Evolutionary conservation across 129 eudicot genomes (phyloP).

Genomic region (Flaveria robusta): DNA sequence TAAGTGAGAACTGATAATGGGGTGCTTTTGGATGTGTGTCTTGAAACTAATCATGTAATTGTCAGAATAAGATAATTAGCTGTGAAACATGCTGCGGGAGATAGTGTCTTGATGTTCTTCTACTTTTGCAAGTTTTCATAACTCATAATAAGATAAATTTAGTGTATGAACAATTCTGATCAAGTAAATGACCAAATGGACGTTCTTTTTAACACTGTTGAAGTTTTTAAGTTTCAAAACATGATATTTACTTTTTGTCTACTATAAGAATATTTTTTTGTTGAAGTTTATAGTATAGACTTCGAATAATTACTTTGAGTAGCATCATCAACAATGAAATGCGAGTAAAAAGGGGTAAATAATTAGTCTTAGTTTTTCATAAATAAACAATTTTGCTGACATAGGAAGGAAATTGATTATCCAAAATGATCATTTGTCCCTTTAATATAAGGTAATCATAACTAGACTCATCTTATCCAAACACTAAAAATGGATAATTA

Average conservation of each 20-base stretch:
- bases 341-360: neutral
- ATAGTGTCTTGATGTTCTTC: neutral
- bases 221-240: neutral
- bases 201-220: neutral
- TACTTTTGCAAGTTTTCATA: neutral
- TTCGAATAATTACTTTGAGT: neutral
- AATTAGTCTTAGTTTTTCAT: neutral
- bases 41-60: neutral
- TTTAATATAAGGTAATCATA: neutral
- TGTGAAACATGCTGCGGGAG: neutral
- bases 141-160: neutral
- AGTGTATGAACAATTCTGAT: neutral
- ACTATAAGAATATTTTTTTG: neutral
- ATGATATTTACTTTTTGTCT: neutral
- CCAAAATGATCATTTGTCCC: neutral
- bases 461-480: neutral
- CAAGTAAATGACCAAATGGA: neutral
- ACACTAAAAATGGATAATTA: neutral
- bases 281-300: neutral
- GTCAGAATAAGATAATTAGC: constrained; percentile 1
- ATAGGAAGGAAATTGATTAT: neutral
- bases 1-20: neutral
- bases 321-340: neutral
- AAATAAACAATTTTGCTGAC: neutral
- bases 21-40: neutral